phyloP scores from a whole-genome alignment of 768 basidiomycete species.

The Ramaria sp. region DNA sequence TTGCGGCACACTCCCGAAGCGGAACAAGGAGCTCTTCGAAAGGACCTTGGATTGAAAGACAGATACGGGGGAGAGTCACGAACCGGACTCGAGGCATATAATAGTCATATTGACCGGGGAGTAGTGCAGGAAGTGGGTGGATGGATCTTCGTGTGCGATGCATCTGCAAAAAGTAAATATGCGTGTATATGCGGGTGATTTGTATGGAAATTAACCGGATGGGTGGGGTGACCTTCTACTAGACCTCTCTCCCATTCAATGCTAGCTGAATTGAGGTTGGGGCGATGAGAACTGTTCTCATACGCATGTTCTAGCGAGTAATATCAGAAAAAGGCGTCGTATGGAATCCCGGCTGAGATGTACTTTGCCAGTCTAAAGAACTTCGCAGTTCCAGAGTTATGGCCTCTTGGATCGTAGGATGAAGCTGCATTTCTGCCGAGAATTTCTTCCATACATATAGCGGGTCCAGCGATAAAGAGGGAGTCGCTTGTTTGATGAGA shows the following conservation, averaged over 20 bases:
- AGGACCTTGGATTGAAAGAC: constrained; percentile 37
- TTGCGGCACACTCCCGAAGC: constrained; percentile 12
- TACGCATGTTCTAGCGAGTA: neutral
- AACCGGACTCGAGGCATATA: constrained; percentile 38
- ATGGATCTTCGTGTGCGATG: constrained; percentile 45
- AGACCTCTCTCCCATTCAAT: constrained; percentile 54
- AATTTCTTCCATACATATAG: constrained; percentile 32
- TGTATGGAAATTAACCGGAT: constrained; percentile 32
- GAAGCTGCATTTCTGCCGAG: constrained; percentile 21
- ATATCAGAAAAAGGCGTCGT: neutral
- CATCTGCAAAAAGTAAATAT: constrained; percentile 29
- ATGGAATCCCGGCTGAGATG: neutral
- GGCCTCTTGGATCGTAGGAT: constrained; percentile 11
- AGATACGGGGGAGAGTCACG: constrained; percentile 30
- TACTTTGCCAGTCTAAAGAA: neutral
- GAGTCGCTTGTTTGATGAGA: neutral
- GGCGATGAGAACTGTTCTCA: neutral
- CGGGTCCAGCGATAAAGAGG: constrained; percentile 18
- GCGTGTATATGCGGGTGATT: neutral
- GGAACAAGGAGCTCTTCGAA: constrained; percentile 35
- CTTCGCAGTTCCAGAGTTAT: neutral
- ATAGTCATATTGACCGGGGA: constrained; percentile 39
- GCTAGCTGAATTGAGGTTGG: constrained; percentile 34
- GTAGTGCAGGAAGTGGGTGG: constrained; percentile 34
- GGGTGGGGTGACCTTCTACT: constrained; percentile 49